Conservation (phyloP, 2,329 filamentous ascomycete genomes). For the Claviceps sp. region DNA sequence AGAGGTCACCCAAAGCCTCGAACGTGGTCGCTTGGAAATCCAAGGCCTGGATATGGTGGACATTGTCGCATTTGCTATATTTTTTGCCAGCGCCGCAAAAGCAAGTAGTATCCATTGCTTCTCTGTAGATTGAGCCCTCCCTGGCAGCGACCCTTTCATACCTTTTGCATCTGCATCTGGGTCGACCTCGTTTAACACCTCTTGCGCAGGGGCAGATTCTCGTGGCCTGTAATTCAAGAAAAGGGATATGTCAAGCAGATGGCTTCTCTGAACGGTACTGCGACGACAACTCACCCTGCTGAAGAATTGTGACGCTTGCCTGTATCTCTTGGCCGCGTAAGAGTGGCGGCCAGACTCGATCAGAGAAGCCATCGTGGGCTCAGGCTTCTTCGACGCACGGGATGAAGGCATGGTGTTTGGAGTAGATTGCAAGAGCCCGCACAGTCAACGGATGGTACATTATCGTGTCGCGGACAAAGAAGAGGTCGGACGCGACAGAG, state of each 20-base stretch:
- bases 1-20: no score
- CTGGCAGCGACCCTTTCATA: no score
- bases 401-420: constrained; percentile 7
- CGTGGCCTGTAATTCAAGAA: constrained; percentile 18
- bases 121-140: no score
- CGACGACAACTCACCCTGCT: constrained; percentile 16
- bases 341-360: constrained; percentile 20
- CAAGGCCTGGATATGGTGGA: no score
- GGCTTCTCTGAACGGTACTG: neutral
- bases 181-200: constrained; percentile 17
- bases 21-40: no score
- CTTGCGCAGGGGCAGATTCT: constrained; percentile 21
- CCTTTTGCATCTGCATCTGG: neutral
- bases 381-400: neutral
- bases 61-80: no score
- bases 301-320: constrained; percentile 23
- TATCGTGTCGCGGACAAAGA: neutral
- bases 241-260: neutral
- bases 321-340: constrained; percentile 22
- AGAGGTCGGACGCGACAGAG: neutral
- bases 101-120: no score
- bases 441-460: constrained; percentile 3
- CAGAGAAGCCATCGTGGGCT: constrained; percentile 3
- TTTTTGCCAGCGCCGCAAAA: no score
- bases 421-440: constrained; percentile 6